Evolutionary conservation across 345 rosid genomes (phyloP).

Genomic region (Ceriops tagal): DNA sequence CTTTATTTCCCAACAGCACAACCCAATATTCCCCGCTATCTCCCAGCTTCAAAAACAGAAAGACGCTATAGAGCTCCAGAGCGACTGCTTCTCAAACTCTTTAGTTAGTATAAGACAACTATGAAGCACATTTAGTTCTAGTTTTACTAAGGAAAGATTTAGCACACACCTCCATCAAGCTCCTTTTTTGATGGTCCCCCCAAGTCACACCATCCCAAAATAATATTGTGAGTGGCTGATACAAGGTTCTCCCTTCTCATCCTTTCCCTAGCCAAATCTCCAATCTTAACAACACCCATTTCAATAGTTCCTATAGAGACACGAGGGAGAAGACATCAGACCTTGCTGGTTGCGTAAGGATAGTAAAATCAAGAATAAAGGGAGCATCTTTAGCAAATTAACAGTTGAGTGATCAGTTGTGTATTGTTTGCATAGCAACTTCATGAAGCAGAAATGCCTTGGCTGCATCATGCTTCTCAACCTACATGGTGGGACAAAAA

Average conservation of each 20-base stretch:
- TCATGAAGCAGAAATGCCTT: constrained; percentile 91
- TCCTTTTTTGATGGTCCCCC: constrained; percentile 55
- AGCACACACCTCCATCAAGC: constrained; percentile 59
- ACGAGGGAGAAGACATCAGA: background rate
- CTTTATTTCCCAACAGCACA: no score
- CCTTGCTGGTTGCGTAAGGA: background rate
- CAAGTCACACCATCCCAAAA: constrained; percentile 78
- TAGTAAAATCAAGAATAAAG: background rate
- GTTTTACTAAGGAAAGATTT: background rate
- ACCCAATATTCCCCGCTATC: no score
- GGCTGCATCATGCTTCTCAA: constrained; percentile 65
- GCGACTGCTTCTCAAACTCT: constrained; percentile 72
- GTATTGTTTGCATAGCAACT: constrained; percentile 33
- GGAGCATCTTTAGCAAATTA: constrained; percentile 16
- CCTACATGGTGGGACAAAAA: constrained; percentile 38
- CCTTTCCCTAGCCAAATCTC: constrained; percentile 89
- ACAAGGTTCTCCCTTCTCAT: constrained; percentile 75
- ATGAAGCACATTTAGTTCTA: constrained; percentile 3
- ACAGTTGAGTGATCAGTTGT: constrained; percentile 91
- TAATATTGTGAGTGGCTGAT: constrained; percentile 50
- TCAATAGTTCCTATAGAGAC: constrained; percentile 72
- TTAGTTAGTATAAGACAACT: constrained; percentile 49
- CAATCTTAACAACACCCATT: constrained; percentile 94
- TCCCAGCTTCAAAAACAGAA: no score
- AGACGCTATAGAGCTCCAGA: no score